These are phyloP conservation scores for Elaeagnus macrophylla DNA, from an alignment of 306 rosid species.

Conservation along the genomic window DNA sequence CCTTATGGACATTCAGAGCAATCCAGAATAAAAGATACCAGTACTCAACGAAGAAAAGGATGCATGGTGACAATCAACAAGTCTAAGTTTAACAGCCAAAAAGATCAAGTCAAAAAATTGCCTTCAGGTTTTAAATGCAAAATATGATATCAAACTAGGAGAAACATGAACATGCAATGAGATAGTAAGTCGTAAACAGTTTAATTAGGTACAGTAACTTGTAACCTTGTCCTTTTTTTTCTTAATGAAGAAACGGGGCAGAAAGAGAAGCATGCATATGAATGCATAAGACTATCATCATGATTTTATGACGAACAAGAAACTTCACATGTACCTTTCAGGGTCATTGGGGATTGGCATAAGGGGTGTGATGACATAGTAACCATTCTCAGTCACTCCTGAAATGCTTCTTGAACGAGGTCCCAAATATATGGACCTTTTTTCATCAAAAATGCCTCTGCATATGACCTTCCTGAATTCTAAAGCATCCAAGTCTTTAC, in stretches of 20 bases:
- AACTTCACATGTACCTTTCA: constrained; percentile 43
- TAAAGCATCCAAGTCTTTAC: constrained; percentile 43
- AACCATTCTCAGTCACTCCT: constrained; percentile 89
- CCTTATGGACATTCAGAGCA: too few species aligned
- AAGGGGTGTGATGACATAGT: constrained; percentile 81
- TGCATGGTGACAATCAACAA: too few species aligned
- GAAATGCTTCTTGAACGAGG: constrained; percentile 98
- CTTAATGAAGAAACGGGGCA: neutral
- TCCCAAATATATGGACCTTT: constrained; percentile 68
- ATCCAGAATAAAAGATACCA: too few species aligned
- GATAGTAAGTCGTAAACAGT: neutral
- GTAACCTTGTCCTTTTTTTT: neutral
- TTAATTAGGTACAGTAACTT: neutral
- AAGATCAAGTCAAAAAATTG: too few species aligned
- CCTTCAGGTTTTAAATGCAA: neutral
- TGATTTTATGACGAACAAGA: constrained; percentile 6
- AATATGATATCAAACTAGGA: constrained; percentile 2
- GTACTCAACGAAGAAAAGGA: too few species aligned
- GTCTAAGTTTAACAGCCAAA: too few species aligned
- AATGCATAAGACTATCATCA: constrained; percentile 4
- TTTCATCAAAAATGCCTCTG: constrained; percentile 69
- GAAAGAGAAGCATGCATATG: constrained; percentile 1
- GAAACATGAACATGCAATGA: neutral
- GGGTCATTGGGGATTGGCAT: constrained; percentile 44
- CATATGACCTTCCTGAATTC: constrained; percentile 74